A percentile compares a stretch with the other conserved stretches of the same genome.
phyloP scores from a whole-genome alignment of 1,139 yeast species.

The Hyphopichia pseudoburtonii region DNA sequence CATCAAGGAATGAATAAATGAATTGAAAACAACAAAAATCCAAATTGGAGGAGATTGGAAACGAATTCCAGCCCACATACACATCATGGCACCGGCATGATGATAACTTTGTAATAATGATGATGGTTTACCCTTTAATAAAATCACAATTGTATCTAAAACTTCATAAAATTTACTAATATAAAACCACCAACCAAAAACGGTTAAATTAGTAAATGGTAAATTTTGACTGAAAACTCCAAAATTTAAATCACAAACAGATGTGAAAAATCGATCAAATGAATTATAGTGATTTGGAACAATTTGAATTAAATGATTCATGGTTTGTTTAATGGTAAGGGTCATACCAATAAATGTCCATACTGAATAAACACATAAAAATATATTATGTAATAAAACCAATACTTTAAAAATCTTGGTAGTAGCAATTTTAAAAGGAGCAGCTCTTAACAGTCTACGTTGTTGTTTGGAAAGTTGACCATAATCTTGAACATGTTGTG shows the following conservation, averaged over 20 bases:
- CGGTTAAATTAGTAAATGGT: slow-evolving; percentile 47
- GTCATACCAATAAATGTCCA: slow-evolving; percentile 77
- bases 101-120: slow-evolving; percentile 73
- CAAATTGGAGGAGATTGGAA: slow-evolving; percentile 76
- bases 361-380: slow-evolving; percentile 63
- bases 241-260: slow-evolving; percentile 60
- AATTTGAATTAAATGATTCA: slow-evolving; percentile 23
- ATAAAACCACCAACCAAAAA: slow-evolving; percentile 69
- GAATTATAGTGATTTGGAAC: slow-evolving; percentile 18
- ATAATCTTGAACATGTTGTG: slow-evolving; percentile 2
- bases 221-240: slow-evolving; percentile 52
- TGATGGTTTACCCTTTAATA: slow-evolving; percentile 69
- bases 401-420: slow-evolving; percentile 49
- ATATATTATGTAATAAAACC: slow-evolving; percentile 62
- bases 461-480: slow-evolving; percentile 19
- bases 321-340: slow-evolving; percentile 44
- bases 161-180: slow-evolving; percentile 74
- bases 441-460: slow-evolving; percentile 48
- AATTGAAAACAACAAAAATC: slow-evolving; percentile 79
- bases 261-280: slow-evolving; percentile 49
- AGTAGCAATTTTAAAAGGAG: slow-evolving; percentile 54
- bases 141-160: slow-evolving; percentile 64
- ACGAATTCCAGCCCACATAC: slow-evolving; percentile 81
- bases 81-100: slow-evolving; percentile 81
- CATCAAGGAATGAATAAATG: slow-evolving; percentile 76